phyloP scores from a whole-genome alignment of 768 basidiomycete genomes.

The Leccinum incarnatum region DNA sequence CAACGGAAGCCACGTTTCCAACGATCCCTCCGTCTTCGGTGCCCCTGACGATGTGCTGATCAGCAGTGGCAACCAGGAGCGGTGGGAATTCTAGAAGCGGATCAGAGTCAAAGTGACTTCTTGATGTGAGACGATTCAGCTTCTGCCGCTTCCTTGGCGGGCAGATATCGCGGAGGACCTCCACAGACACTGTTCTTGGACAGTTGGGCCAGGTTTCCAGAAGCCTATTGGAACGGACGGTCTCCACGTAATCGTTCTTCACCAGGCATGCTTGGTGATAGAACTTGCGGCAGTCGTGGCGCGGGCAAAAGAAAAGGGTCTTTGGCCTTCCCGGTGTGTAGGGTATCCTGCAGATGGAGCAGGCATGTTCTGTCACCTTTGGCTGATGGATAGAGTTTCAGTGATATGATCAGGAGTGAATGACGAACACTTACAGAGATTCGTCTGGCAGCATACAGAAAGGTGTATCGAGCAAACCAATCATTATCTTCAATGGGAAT shows the following conservation, averaged over 20 bases:
- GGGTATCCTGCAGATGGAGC: conserved; percentile 41
- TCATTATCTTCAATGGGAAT: conserved; percentile 36
- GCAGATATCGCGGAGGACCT: neutral
- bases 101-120: neutral
- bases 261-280: conserved; percentile 51
- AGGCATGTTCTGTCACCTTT: conserved; percentile 37
- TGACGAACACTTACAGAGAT: conserved; percentile 34
- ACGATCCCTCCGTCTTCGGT: conserved; percentile 41
- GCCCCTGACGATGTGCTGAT: conserved; percentile 55
- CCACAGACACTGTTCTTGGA: conserved; percentile 15
- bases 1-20: conserved; percentile 50
- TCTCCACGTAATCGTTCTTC: conserved; percentile 24
- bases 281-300: conserved; percentile 43
- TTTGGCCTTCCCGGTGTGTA: conserved; percentile 43
- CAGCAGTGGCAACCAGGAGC: conserved; percentile 41
- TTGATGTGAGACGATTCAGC: neutral
- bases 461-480: conserved; percentile 49
- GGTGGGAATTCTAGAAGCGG: conserved; percentile 32
- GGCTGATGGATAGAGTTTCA: conserved; percentile 33
- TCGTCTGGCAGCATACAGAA: conserved; percentile 34
- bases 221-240: conserved; percentile 24
- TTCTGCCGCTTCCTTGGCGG: conserved; percentile 19
- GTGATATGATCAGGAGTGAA: neutral
- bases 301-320: conserved; percentile 58
- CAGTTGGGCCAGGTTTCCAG: conserved; percentile 39